phyloP scores from a whole-genome alignment of 768 basidiomycete genomes.

The Leccinum disarticulatum region DNA sequence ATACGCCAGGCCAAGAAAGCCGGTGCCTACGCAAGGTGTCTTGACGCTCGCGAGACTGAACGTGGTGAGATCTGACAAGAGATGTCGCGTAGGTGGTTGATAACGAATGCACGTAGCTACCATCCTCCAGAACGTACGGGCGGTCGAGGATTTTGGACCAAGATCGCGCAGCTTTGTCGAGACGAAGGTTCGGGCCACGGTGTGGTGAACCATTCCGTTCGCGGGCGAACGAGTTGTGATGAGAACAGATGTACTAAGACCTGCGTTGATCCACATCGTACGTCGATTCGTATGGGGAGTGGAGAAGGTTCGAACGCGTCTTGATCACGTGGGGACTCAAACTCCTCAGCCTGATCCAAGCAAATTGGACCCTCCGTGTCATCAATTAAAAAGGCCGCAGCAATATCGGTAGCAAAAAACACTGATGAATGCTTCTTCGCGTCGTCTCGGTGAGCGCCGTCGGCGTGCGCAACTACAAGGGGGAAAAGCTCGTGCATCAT shows the following conservation, averaged over 20 bases:
- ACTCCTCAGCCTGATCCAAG: too few species aligned
- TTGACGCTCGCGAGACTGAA: conserved; percentile 29
- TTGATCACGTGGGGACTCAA: conserved; percentile 19
- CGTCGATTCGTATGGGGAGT: background rate
- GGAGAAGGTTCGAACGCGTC: conserved; percentile 6
- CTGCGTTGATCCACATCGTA: conserved; percentile 29
- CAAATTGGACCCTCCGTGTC: too few species aligned
- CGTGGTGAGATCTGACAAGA: conserved; percentile 19
- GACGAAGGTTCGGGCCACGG: conserved; percentile 27
- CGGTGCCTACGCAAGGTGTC: conserved; percentile 18
- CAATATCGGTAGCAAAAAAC: too few species aligned
- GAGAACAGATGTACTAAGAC: conserved; percentile 28
- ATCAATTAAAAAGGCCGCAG: too few species aligned
- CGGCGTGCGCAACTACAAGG: too few species aligned
- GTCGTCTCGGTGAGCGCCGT: too few species aligned
- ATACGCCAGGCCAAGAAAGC: conserved; percentile 23
- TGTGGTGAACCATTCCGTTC: conserved; percentile 30
- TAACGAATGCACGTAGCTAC: conserved; percentile 27
- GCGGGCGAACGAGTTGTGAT: conserved; percentile 24
- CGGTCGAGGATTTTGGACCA: conserved; percentile 23
- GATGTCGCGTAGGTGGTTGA: conserved; percentile 20
- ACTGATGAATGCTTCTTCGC: too few species aligned
- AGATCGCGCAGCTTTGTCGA: conserved; percentile 27
- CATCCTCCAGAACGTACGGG: conserved; percentile 27
- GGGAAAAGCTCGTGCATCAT: too few species aligned